phyloP scores from a whole-genome alignment of 2,329 filamentous ascomycete genomes.

The Arthrobotrys conoides region DNA sequence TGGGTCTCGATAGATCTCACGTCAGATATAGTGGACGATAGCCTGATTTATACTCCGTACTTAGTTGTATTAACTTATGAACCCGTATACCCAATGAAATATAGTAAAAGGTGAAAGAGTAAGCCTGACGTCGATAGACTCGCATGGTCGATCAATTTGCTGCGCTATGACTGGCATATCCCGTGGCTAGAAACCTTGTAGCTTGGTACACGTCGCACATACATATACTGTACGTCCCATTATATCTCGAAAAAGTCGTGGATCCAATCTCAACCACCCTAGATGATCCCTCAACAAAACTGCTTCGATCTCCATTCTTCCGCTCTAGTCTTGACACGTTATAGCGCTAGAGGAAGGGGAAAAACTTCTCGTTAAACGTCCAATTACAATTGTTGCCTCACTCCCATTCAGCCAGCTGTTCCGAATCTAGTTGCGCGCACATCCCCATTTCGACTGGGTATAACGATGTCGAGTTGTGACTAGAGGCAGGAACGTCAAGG shows the following conservation, averaged over 20 bases:
- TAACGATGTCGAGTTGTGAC: slow-evolving; percentile 15
- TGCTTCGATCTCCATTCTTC: slow-evolving; percentile 19
- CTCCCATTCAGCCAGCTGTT: slow-evolving; percentile 2
- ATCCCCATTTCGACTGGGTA: slow-evolving; percentile 7
- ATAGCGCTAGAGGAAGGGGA: slow-evolving; percentile 6
- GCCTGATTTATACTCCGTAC: slow-evolving; percentile 15
- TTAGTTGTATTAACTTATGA: neutral
- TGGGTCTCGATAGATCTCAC: slow-evolving; percentile 11
- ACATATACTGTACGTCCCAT: slow-evolving; percentile 18
- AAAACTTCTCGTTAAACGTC: slow-evolving; percentile 17
- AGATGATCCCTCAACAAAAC: slow-evolving; percentile 14
- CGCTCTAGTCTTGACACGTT: slow-evolving; percentile 30
- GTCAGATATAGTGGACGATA: slow-evolving; percentile 20
- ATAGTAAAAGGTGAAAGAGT: neutral
- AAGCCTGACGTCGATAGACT: slow-evolving; percentile 9
- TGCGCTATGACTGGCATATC: slow-evolving; percentile 20
- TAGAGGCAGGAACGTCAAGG: slow-evolving; percentile 16
- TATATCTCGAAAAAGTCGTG: slow-evolving; percentile 20
- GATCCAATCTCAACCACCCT: slow-evolving; percentile 24
- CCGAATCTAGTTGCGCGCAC: neutral
- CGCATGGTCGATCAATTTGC: slow-evolving; percentile 34
- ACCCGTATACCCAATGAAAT: neutral
- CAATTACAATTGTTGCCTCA: slow-evolving; percentile 40
- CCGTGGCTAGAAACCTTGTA: slow-evolving; percentile 31
- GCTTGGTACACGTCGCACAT: slow-evolving; percentile 17